Percentiles rank a stretch among this genome's conserved stretches.
Conservation (phyloP, 805 yeast genomes). For the Suhomyces sp. region DNA sequence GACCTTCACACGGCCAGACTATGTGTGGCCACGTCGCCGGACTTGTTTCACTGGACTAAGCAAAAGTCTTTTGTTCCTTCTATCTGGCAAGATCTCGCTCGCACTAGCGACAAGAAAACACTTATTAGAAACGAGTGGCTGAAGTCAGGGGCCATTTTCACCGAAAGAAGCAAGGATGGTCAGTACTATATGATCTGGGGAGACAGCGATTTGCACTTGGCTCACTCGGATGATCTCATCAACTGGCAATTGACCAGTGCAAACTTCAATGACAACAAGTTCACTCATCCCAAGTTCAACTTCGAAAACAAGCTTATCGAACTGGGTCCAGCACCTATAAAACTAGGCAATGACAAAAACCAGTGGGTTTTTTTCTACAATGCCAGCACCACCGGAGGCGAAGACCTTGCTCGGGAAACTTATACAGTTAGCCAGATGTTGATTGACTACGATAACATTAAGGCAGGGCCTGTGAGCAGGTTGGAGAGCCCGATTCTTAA, state of each 20-base stretch:
- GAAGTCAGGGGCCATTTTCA: conserved; percentile 42
- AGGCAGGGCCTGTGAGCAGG: conserved; percentile 36
- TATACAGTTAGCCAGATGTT: conserved; percentile 40
- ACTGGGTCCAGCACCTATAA: conserved; percentile 43
- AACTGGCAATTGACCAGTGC: conserved; percentile 28
- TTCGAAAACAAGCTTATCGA: conserved; percentile 39
- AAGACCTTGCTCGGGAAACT: conserved; percentile 26
- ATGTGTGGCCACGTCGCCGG: conserved; percentile 38
- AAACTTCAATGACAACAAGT: conserved; percentile 18
- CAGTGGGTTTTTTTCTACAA: conserved; percentile 39
- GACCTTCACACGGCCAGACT: conserved; percentile 33
- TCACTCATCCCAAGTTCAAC: conserved; percentile 25
- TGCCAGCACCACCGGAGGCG: conserved; percentile 37
- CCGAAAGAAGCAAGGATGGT: conserved; percentile 30
- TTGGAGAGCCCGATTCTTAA: conserved; percentile 33
- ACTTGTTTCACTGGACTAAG: conserved; percentile 38
- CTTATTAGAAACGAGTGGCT: conserved; percentile 35
- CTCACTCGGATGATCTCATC: conserved; percentile 32
- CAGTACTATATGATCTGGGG: conserved; percentile 45
- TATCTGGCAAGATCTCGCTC: conserved; percentile 34
- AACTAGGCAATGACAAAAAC: conserved; percentile 27
- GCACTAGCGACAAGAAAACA: conserved; percentile 20
- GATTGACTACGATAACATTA: conserved; percentile 36
- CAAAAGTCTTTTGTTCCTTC: conserved; percentile 32
- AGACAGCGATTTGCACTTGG: conserved; percentile 37